Evolutionary conservation across 1,284 basidiomycete species (phyloP), one percentile per base, ranked within the genome.

Genomic region (Sporisorium sorghi): DNA sequence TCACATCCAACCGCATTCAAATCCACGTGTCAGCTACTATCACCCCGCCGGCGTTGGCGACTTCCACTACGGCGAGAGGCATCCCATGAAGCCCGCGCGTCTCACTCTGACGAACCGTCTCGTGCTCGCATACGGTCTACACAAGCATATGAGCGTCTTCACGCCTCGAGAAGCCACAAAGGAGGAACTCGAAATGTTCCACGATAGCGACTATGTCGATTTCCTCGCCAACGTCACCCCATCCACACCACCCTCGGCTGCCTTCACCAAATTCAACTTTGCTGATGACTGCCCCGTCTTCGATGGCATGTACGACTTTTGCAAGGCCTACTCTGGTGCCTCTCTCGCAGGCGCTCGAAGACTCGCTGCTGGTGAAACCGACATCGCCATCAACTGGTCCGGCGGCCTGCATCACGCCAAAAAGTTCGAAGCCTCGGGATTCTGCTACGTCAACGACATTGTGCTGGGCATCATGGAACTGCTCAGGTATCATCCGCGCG

Each of bases 1-100:
- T 46, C 63, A 72, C 40, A 54, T 77, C 1, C 73, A 83, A 62
- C 76, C 84, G 1, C 84, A 85, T 51, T 82, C 81, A 0, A 77
- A 79, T 28, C 66, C 93, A 0, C 90, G 91, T 72, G 96, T 99
- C 11, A 93, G 94, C 14, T 99, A 98, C 86, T 99, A 97, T 86
- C 94, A 92, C 80, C 93, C 96, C 0, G 91, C 92, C 85, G 92
- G 92, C 57, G 93, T 98, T 3, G 97, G 97, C 2, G 91, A 93
- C 78, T 93, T 94, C 85, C 80, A 83, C 72, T 83, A 82, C 24
- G 83, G 95, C 92, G 94, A 97, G 88, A 89, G 92, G 47, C 96
- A 99, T 87, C 97, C 96, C 3, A 99, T 99, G 96, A 97, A 98
- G 83, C 96, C 96, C 1, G 94, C 97, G 73, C 89, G 97, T 15